Base-by-base conservation (phyloP, 2,329 filamentous ascomycete species). In the Colletotrichum lentis region DNA sequence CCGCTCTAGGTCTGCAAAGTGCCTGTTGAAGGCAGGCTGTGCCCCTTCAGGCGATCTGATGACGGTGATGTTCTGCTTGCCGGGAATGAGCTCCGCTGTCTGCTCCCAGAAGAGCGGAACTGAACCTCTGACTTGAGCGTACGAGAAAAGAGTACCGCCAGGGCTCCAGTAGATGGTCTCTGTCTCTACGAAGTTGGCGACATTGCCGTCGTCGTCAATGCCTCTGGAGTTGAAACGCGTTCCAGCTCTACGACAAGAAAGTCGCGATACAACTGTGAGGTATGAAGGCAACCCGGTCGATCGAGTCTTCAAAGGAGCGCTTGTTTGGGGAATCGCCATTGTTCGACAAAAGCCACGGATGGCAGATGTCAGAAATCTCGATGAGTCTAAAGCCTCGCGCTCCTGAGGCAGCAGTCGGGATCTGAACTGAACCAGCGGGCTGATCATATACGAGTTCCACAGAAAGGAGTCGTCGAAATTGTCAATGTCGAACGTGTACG, bases 361-460 rank as follows among this genome's bases (percentile, higher is more conserved):
- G 11, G 95, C 95, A 72, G 93, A 97, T 0, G 94, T 99, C 67
- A 99, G 81, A 62, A 98, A 94, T 47, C 91, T 88, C 22, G 94
- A 97, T 3, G 86, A 84, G 81, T 99, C 96, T n/a, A 99, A 85
- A 5, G 89, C 89, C 69, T 88, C 85, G 72, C 90, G 91, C 73
- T 97, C 93, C 62, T 87, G 85, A 6, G 88, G 86, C 69, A 93
- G 86, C 54, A 99, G 84, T 20, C 92, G 88, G 37, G 91, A 94
- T 50, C 96, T 90, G 77, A 99, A 98, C 77, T 94, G 88, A 37
- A 97, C 90, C 62, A 99, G 84, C 5, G 96, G 94, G 71, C 91
- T 90, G 74, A 99, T 97, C 94, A 99, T 97, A 80, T 96, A 97
- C 3, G 93, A 96, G 76, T 99, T 99, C 96, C 96, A 99, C 20